Evolutionary conservation across 495 filamentous ascomycete genomes (phyloP).

Genomic region (Lasiosphaeria ovina): DNA sequence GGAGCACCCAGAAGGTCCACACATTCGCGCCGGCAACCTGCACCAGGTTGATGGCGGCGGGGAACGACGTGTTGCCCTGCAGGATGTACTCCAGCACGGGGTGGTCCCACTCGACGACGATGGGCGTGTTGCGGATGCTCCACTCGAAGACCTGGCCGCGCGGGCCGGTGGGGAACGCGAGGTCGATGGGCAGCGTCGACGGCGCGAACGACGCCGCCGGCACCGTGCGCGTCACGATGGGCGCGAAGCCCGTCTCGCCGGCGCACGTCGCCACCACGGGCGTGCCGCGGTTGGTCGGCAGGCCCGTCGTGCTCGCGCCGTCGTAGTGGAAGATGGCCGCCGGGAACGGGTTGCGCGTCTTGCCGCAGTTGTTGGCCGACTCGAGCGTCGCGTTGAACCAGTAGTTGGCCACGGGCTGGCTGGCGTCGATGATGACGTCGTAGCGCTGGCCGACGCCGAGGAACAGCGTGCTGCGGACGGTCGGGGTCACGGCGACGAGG

Average conservation of each 20-base stretch:
- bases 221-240: conserved; percentile 24
- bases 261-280: conserved; percentile 19
- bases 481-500: conserved; percentile 51
- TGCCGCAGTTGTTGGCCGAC: conserved; percentile 24
- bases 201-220: conserved; percentile 13
- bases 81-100: conserved; percentile 34
- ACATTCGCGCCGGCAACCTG: conserved; percentile 27
- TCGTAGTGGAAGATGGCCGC: conserved; percentile 44
- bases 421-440: conserved; percentile 64
- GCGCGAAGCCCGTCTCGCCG: conserved; percentile 26
- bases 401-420: conserved; percentile 52
- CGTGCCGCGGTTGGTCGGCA: conserved; percentile 26
- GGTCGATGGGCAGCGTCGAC: conserved; percentile 15
- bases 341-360: conserved; percentile 23
- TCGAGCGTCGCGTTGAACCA: conserved; percentile 52
- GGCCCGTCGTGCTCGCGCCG: conserved; percentile 21
- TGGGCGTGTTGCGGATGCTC: conserved; percentile 31
- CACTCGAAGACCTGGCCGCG: conserved; percentile 32
- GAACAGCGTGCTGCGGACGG: conserved; percentile 39
- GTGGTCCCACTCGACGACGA: conserved; percentile 37
- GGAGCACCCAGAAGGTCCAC: conserved; percentile 38
- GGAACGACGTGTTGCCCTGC: conserved; percentile 30
- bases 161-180: conserved; percentile 11
- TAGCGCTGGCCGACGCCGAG: conserved; percentile 70
- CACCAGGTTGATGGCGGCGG: conserved; percentile 30